These are phyloP conservation scores for Phytophthora sp. DNA, from an alignment of 352 stramenopile genomes.

Conservation along the genomic window DNA sequence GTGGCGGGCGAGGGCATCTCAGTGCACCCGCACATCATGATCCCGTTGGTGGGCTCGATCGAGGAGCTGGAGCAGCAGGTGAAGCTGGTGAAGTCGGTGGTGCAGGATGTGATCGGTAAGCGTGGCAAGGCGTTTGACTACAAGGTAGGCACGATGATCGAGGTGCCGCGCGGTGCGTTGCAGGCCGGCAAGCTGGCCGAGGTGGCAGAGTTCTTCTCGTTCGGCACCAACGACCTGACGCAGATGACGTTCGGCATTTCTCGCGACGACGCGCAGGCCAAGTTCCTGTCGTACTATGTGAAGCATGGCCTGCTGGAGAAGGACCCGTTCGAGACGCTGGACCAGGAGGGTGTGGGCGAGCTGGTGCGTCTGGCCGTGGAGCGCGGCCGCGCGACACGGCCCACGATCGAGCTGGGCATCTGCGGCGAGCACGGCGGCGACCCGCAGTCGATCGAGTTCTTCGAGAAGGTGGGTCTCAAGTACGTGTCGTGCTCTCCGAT, in stretches of 20 bases:
- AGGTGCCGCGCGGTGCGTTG: constrained; percentile 30
- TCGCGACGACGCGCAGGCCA: constrained; percentile 30
- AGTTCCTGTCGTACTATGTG: constrained; percentile 37
- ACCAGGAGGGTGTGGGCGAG: constrained; percentile 36
- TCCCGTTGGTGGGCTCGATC: constrained; percentile 31
- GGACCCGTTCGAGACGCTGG: constrained; percentile 38
- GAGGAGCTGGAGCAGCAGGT: constrained; percentile 35
- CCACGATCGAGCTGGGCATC: constrained; percentile 23
- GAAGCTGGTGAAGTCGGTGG: constrained; percentile 32
- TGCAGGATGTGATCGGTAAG: constrained; percentile 33
- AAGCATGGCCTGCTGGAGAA: constrained; percentile 35
- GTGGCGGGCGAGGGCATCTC: constrained; percentile 28
- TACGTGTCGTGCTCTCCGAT: constrained; percentile 35
- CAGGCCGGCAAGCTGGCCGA: constrained; percentile 33
- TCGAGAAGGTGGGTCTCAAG: constrained; percentile 29
- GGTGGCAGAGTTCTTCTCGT: constrained; percentile 37
- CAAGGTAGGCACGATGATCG: constrained; percentile 38
- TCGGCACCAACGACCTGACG: constrained; percentile 36
- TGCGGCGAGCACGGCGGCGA: constrained; percentile 24
- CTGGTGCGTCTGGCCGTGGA: constrained; percentile 28
- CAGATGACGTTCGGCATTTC: constrained; percentile 38
- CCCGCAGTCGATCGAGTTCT: constrained; percentile 37
- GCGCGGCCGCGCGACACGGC: constrained; percentile 24
- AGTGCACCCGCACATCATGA: constrained; percentile 33
- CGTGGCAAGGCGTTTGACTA: constrained; percentile 33